Conservation (phyloP, 129 eudicot species). For the Centaurea solstitialis region DNA sequence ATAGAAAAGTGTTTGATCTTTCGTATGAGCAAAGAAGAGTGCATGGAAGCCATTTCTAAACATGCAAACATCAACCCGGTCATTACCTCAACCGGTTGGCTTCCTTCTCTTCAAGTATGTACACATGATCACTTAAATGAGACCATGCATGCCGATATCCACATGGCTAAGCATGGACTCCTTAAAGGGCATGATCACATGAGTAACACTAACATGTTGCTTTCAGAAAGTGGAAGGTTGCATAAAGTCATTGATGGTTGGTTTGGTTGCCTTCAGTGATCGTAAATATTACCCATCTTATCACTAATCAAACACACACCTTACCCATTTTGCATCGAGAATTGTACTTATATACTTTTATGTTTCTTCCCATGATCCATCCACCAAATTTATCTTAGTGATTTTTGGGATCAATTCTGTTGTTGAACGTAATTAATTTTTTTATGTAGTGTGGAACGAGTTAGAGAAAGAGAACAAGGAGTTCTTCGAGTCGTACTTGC, state of each 20-base stretch:
- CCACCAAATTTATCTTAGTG: neutral
- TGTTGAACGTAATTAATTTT: neutral
- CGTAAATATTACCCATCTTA: neutral
- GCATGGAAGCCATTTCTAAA: constrained; percentile 82
- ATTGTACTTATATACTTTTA: neutral
- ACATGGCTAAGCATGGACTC: neutral
- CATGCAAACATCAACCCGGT: constrained; percentile 84
- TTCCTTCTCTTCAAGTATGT: neutral
- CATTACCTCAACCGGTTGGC: constrained; percentile 81
- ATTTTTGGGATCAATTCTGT: neutral
- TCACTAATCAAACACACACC: neutral
- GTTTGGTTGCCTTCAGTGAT: neutral
- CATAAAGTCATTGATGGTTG: neutral
- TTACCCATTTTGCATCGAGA: neutral
- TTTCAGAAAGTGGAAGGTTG: neutral
- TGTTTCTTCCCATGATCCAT: no score
- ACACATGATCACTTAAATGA: constrained; percentile 11
- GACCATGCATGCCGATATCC: constrained; percentile 20
- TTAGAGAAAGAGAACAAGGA: constrained; percentile 84
- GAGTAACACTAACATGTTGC: neutral
- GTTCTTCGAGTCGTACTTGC: constrained; percentile 69
- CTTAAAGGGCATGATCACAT: neutral
- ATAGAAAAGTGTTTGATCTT: constrained; percentile 90
- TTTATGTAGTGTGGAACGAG: constrained; percentile 72
- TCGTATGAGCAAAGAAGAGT: constrained; percentile 85